Evolutionary conservation across 805 yeast genomes (phyloP).

Genomic region (Hanseniaspora hatyaiensis): DNA sequence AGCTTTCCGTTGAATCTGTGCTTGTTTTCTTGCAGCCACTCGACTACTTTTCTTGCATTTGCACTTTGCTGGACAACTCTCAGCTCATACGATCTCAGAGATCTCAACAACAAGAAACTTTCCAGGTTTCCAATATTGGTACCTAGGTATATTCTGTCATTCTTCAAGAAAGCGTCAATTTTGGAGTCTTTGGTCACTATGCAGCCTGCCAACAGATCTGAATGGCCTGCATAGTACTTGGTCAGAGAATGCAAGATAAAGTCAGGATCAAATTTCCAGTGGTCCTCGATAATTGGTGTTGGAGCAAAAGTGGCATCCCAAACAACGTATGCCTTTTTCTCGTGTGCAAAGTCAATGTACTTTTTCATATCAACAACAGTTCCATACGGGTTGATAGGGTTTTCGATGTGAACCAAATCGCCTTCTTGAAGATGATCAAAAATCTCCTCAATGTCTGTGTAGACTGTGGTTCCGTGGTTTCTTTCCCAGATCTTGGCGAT

Average conservation of each 20-base stretch:
- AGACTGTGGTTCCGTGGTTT: constrained; percentile 43
- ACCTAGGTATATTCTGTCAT: constrained; percentile 63
- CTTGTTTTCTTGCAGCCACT: constrained; percentile 42
- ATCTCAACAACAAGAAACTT: constrained; percentile 59
- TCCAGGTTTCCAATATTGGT: constrained; percentile 72
- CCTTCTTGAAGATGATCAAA: constrained; percentile 39
- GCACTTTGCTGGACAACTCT: constrained; percentile 57
- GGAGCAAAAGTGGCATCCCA: constrained; percentile 80
- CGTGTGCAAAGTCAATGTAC: constrained; percentile 62
- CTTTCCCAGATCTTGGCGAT: constrained; percentile 53
- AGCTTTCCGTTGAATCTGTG: constrained; percentile 38
- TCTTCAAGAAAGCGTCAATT: constrained; percentile 36
- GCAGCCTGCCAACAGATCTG: constrained; percentile 76
- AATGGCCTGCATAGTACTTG: constrained; percentile 91
- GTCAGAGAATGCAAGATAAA: constrained; percentile 88
- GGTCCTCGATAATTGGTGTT: constrained; percentile 79
- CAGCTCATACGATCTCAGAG: constrained; percentile 68
- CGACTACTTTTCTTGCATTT: constrained; percentile 51
- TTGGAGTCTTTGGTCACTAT: constrained; percentile 49
- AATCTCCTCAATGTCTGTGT: constrained; percentile 39
- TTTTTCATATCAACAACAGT: constrained; percentile 47
- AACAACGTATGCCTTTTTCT: constrained; percentile 57
- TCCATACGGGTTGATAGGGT: constrained; percentile 83
- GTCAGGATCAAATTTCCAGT: constrained; percentile 76
- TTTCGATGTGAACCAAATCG: constrained; percentile 72